Evolutionary conservation across 441 rosid genomes (phyloP).

Genomic region (Adansonia rubrostipa): DNA sequence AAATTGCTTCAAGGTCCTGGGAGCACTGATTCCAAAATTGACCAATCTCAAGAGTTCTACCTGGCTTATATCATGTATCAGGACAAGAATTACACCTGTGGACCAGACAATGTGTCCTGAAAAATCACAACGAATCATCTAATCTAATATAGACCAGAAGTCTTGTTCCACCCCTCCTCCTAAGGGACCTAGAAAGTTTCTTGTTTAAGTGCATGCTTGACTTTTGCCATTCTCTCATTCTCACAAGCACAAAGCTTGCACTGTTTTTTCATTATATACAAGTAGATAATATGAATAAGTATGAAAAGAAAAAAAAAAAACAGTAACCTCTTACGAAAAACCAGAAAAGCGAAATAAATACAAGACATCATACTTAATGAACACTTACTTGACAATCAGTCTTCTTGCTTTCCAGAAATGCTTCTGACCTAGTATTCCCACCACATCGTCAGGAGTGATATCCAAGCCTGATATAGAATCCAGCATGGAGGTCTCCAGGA

Average conservation of each 20-base stretch:
- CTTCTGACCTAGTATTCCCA: constrained; percentile 80
- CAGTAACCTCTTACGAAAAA: background rate
- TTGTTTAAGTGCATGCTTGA: background rate
- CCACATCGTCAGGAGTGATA: constrained; percentile 81
- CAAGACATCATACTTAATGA: background rate
- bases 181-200: constrained; percentile 11
- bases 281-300: constrained; percentile 14
- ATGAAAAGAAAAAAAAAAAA: background rate
- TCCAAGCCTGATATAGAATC: constrained; percentile 60
- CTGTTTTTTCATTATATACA: background rate
- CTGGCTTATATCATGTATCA: background rate
- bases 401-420: constrained; percentile 93
- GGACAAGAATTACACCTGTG: background rate
- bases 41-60: constrained; percentile 8
- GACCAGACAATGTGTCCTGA: background rate
- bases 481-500: constrained; percentile 63
- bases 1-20: background rate
- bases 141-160: background rate
- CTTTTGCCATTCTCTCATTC: background rate
- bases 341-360: constrained; percentile 6
- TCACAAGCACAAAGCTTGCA: background rate
- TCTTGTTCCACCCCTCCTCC: constrained; percentile 21
- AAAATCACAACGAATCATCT: background rate
- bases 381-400: constrained; percentile 80
- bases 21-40: background rate